Conservation (phyloP, 768 basidiomycete species). For the Pleurotus pulmonarius region DNA sequence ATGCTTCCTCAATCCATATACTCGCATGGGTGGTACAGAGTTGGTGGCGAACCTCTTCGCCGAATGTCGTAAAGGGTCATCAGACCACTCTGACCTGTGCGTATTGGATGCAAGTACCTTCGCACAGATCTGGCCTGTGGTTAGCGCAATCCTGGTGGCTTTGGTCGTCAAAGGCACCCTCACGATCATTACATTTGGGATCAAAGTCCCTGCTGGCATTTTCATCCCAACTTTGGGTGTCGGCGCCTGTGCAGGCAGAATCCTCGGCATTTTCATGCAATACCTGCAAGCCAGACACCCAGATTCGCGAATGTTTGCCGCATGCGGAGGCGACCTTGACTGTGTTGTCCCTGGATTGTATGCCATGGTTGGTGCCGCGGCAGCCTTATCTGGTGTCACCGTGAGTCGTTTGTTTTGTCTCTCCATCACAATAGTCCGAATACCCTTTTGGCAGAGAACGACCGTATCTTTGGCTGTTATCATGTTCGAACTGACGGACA, state of each 20-base stretch:
- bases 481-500: constrained; percentile 91
- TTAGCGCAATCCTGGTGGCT: constrained; percentile 65
- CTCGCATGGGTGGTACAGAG: constrained; percentile 93
- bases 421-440: not conserved
- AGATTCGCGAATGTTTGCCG: constrained; percentile 52
- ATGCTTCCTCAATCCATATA: constrained; percentile 86
- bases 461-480: constrained; percentile 95
- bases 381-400: constrained; percentile 92
- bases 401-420: constrained; percentile 34
- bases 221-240: constrained; percentile 96
- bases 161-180: constrained; percentile 78
- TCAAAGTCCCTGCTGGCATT: constrained; percentile 89
- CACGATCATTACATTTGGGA: constrained; percentile 89
- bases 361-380: constrained; percentile 96
- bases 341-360: constrained; percentile 91
- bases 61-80: constrained; percentile 68
- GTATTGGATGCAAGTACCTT: constrained; percentile 56
- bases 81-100: constrained; percentile 68
- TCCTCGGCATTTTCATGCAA: constrained; percentile 80
- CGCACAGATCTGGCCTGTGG: constrained; percentile 55
- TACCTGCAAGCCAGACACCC: constrained; percentile 67
- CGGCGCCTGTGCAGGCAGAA: constrained; percentile 89
- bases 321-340: constrained; percentile 59
- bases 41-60: constrained; percentile 89
- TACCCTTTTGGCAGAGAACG: constrained; percentile 49